phyloP scores from a whole-genome alignment of 352 stramenopile species.

The Pythium insidiosum region DNA sequence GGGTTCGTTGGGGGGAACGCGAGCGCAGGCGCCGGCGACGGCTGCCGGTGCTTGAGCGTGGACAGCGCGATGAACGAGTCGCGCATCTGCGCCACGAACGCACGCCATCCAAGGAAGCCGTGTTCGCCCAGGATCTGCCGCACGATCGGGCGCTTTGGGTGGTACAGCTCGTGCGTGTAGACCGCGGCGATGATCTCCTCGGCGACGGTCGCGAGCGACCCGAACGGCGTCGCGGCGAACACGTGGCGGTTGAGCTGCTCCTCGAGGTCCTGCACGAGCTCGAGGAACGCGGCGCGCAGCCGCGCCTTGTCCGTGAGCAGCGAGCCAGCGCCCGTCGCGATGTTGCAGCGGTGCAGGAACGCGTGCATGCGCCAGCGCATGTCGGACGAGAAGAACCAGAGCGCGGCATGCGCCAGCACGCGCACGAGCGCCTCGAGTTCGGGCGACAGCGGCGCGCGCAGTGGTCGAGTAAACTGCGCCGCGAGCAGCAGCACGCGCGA shows the following conservation, averaged over 20 bases:
- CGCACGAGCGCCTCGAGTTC: constrained; percentile 35
- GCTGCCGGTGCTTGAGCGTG: too few species aligned
- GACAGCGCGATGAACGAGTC: constrained; percentile 39
- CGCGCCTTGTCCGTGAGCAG: constrained; percentile 33
- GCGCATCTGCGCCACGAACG: constrained; percentile 57
- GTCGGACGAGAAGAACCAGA: constrained; percentile 48
- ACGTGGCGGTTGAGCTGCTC: constrained; percentile 37
- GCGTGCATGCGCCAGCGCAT: constrained; percentile 28
- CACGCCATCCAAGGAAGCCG: constrained; percentile 40
- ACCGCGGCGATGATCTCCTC: constrained; percentile 59
- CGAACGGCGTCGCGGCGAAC: constrained; percentile 25
- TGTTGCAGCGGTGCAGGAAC: constrained; percentile 33
- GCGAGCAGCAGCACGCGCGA: constrained; percentile 31
- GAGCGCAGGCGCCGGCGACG: constrained; percentile 2
- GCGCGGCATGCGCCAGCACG: constrained; percentile 21
- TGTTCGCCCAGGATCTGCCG: constrained; percentile 41
- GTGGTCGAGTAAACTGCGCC: too few species aligned
- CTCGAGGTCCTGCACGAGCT: constrained; percentile 33
- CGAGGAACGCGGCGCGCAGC: constrained; percentile 35
- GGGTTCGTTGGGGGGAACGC: constrained; percentile 17
- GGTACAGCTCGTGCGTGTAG: constrained; percentile 43
- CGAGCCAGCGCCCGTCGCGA: too few species aligned
- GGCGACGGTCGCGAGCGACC: constrained; percentile 31
- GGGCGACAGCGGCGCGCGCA: too few species aligned
- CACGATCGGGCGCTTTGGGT: constrained; percentile 30